A percentile compares a stretch with the other conserved stretches of the same genome.
Evolutionary conservation across 208 protist genomes (phyloP).

Genomic region (Leishmania arabica): DNA sequence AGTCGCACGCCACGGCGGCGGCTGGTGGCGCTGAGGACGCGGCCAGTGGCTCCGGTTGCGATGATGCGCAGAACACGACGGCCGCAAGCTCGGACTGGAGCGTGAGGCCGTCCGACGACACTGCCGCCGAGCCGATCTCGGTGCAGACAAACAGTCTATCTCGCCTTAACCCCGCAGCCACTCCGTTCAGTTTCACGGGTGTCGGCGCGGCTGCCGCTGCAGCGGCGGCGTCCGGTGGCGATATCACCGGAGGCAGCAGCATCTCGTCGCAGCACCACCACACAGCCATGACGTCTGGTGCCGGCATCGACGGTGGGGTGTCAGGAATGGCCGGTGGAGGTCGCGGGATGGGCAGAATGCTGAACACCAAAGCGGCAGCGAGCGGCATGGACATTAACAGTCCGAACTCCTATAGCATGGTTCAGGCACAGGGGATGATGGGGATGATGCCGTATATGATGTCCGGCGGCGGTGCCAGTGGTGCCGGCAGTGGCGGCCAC

Average conservation of each 20-base stretch:
- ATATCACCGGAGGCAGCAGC: constrained; percentile 1
- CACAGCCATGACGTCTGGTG: constrained; percentile 4
- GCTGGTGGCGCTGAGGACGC: constrained; percentile 17
- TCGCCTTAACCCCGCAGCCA: constrained; percentile 32
- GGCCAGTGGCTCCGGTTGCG: constrained; percentile 13
- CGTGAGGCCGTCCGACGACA: constrained; percentile 34
- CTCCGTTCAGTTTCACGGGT: constrained; percentile 34
- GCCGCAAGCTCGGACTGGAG: constrained; percentile 36
- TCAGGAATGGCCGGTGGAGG: constrained; percentile 5
- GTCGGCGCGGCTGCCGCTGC: constrained; percentile 9
- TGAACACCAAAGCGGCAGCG: constrained; percentile 8
- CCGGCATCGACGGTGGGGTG: constrained; percentile 12
- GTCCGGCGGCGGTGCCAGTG: constrained; percentile 9
- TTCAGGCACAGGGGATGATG: constrained; percentile 26
- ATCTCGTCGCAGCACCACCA: constrained; percentile 8
- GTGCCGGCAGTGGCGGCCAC: constrained; percentile 3
- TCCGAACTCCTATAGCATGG: constrained; percentile 26
- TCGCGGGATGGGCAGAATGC: constrained; percentile 7
- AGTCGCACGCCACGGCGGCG: constrained; percentile 7
- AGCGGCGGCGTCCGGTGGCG: neutral
- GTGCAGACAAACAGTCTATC: constrained; percentile 23
- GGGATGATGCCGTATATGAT: constrained; percentile 22
- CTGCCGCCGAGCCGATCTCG: neutral
- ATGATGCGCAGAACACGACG: constrained; percentile 31
- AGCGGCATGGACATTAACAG: constrained; percentile 17